Evolutionary conservation across 805 yeast genomes (phyloP).

Genomic region (Starmera dryadoides): DNA sequence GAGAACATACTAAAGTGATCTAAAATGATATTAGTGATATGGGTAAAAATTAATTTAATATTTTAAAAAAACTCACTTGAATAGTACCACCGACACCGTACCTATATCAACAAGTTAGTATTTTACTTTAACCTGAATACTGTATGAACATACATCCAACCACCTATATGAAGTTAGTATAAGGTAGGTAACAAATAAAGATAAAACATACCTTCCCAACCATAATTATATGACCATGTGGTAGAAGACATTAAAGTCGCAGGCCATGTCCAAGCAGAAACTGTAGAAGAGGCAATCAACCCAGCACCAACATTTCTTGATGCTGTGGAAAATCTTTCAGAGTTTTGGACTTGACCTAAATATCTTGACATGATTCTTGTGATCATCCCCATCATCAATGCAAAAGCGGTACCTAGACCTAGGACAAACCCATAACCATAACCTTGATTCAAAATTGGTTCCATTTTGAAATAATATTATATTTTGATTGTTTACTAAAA

Average conservation of each 20-base stretch:
- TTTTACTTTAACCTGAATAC: too few relatives aligned
- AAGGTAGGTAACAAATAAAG: too few relatives aligned
- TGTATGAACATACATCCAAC: conserved; percentile 24
- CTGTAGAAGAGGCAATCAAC: conserved; percentile 35
- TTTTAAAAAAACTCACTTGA: too few relatives aligned
- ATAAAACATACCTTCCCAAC: too few relatives aligned
- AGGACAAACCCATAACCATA: conserved; percentile 29
- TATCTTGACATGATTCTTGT: conserved; percentile 27
- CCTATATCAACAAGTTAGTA: too few relatives aligned
- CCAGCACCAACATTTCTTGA: conserved; percentile 34
- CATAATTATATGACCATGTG: conserved; percentile 33
- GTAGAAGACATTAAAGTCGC: conserved; percentile 31
- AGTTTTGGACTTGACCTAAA: conserved; percentile 33
- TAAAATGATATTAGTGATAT: conserved; percentile 28
- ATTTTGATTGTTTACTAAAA: background rate
- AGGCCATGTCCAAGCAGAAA: conserved; percentile 42
- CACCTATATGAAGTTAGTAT: too few relatives aligned
- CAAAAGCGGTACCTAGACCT: conserved; percentile 35
- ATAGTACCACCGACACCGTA: background rate
- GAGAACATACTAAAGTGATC: conserved; percentile 27
- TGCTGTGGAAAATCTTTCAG: conserved; percentile 33
- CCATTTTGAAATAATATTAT: background rate
- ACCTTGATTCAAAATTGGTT: conserved; percentile 7
- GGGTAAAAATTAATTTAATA: too few relatives aligned
- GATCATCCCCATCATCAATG: conserved; percentile 25